These are phyloP conservation scores for Parascedosporium putredinis DNA, from an alignment of 2,329 filamentous ascomycete species.

Conservation along the genomic window DNA sequence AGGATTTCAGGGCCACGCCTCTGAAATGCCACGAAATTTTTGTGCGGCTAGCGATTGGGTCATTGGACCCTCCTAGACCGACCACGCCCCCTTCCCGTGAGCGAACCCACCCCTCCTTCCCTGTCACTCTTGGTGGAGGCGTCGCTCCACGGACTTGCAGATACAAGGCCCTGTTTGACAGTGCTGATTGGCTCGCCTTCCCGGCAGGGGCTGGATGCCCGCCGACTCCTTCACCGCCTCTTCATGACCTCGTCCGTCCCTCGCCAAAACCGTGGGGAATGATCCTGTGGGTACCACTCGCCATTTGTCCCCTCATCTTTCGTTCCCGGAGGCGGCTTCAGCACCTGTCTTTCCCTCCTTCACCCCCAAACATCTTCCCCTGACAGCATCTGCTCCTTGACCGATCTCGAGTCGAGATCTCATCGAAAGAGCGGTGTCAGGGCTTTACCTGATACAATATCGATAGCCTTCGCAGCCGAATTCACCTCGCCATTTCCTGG, in stretches of 20 bases:
- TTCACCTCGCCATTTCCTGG: constrained; percentile 20
- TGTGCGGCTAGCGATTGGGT: constrained; percentile 13
- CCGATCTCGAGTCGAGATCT: constrained; percentile 11
- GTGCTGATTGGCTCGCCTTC: constrained; percentile 16
- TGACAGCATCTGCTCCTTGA: constrained; percentile 8
- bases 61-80: constrained; percentile 11
- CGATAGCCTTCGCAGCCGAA: constrained; percentile 19
- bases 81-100: constrained; percentile 8
- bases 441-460: constrained; percentile 26
- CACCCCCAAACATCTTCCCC: constrained; percentile 7
- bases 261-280: constrained; percentile 6
- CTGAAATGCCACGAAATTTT: constrained; percentile 9
- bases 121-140: constrained; percentile 11
- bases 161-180: constrained; percentile 7
- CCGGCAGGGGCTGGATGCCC: constrained; percentile 18
- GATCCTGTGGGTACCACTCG: constrained; percentile 4
- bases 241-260: constrained; percentile 12
- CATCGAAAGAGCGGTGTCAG: constrained; percentile 32
- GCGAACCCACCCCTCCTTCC: constrained; percentile 10
- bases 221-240: constrained; percentile 21
- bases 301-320: constrained; percentile 9
- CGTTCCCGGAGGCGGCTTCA: constrained; percentile 9
- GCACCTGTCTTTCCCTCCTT: constrained; percentile 8
- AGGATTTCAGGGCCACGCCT: constrained; percentile 1
- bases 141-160: constrained; percentile 9